Base-by-base conservation (phyloP, 345 rosid genomes). In the Camelina laxa region DNA sequence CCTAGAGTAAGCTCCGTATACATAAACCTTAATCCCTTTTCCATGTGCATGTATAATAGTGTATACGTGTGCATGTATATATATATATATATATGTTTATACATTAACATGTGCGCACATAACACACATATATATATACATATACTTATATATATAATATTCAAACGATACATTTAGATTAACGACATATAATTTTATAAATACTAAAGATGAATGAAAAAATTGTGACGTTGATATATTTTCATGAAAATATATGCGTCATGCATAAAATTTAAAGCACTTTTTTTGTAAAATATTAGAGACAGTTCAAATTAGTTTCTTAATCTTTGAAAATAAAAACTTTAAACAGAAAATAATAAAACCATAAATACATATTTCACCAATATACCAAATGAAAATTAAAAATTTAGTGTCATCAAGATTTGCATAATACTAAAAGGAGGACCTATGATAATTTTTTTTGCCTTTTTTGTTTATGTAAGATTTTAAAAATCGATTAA, bases 1-100 rank as follows among this genome's bases (percentile, higher is more conserved):
- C 81, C 82, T 94, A 2, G 98, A 94, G 98, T 94, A 91, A 82
- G 70, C 72, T 75, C 75, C 77, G 0, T 56, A n/a, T 59, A 58
- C 60, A 35, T 33, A 22, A 51, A 48, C 31, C 2, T 24, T 15
- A 16, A 20, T 5, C 1, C 7, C 0, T 36, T 61, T 42, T 38
- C 6, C 45, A 54, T 9, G 39, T 41, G 11, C 11, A 36, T 36
- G 11, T 44, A 56, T 33, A 53, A 16, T 31, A 24, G 7, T 20
- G 21, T 15, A 53, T 0, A 38, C 2, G n/a, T 15, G 58, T 1
- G 12, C 6, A 41, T 15, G 31, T 11, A 16, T 0, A 30, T 38
- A 38, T 38, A 19, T 33, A 19, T 4, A 12, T 31, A n/a, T n/a
- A 20, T 21, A 5, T 15, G 30, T 27, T 27, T 27, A 27, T 27